phyloP scores from a whole-genome alignment of 2,329 filamentous ascomycete species.

The Exophiala aquamarina region DNA sequence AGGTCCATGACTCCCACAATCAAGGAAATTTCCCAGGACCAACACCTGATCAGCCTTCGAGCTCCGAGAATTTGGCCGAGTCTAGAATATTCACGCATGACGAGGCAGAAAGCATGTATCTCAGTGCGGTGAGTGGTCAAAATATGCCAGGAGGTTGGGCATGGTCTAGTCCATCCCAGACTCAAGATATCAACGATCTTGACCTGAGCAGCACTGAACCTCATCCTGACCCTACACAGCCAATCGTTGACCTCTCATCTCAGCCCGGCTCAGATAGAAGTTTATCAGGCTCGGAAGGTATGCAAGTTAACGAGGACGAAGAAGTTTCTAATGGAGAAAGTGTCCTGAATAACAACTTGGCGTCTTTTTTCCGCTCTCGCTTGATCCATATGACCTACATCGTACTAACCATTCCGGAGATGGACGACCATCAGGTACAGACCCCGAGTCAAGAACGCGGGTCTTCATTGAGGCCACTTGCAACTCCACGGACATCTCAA shows the following conservation, averaged over 20 bases:
- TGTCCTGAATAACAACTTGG: conserved; percentile 16
- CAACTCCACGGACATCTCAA: not conserved
- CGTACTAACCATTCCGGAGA: conserved; percentile 12
- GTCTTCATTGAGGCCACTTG: not conserved
- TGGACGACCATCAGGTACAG: conserved; percentile 1
- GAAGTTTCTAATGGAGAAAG: conserved; percentile 15
- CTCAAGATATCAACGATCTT: not conserved
- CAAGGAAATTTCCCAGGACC: not conserved
- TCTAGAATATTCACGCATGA: conserved; percentile 50
- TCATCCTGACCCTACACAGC: not conserved
- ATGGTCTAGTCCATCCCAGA: conserved; percentile 8
- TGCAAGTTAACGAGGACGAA: conserved; percentile 3
- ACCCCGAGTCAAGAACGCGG: not conserved
- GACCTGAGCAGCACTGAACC: no score
- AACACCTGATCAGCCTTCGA: not conserved
- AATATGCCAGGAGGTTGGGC: conserved; percentile 23
- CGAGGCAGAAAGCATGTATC: conserved; percentile 53
- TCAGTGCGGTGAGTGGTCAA: conserved; percentile 54
- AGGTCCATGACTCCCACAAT: not conserved
- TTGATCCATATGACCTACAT: conserved; percentile 14
- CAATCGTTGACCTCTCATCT: conserved; percentile 1
- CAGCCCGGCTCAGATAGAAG: not conserved
- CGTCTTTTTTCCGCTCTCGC: conserved; percentile 19
- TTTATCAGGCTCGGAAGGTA: not conserved
- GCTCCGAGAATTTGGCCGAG: conserved; percentile 40